These are phyloP conservation scores for Oryza coarctata DNA, from an alignment of 176 grass and related monocot species.

Conservation along the genomic window DNA sequence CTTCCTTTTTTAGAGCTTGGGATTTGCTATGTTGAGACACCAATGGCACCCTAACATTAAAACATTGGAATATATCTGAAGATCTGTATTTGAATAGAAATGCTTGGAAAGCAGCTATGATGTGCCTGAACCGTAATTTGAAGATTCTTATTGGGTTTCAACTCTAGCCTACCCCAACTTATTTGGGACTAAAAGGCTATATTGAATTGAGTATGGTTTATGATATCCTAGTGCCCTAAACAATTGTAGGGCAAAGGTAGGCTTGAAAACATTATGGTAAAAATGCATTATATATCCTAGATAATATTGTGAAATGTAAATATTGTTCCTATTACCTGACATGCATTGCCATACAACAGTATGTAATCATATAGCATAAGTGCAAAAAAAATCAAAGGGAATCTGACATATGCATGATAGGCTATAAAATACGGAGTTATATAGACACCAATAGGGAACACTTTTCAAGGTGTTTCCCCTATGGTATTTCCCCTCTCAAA, in stretches of 20 bases:
- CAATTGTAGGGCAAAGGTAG: neutral
- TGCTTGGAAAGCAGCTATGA: too few relatives aligned
- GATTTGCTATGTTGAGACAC: too few relatives aligned
- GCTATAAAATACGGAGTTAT: neutral
- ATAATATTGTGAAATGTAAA: neutral
- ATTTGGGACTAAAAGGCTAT: too few relatives aligned
- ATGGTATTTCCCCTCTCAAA: neutral
- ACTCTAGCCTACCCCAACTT: too few relatives aligned
- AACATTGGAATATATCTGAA: too few relatives aligned
- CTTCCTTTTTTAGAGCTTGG: too few relatives aligned
- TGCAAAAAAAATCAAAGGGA: neutral
- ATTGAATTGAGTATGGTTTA: too few relatives aligned
- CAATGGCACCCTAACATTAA: too few relatives aligned
- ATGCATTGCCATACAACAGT: neutral
- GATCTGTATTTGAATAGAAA: too few relatives aligned
- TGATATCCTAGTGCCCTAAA: neutral
- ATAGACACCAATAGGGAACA: neutral
- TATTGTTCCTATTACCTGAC: neutral
- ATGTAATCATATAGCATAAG: neutral
- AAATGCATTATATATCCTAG: neutral
- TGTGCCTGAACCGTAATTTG: too few relatives aligned
- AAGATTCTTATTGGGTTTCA: too few relatives aligned
- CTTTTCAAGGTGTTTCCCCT: neutral
- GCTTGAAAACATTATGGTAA: neutral
- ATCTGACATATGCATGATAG: conserved; percentile 1